phyloP scores from a whole-genome alignment of 805 yeast genomes.

The Starmerella scarabaei region DNA sequence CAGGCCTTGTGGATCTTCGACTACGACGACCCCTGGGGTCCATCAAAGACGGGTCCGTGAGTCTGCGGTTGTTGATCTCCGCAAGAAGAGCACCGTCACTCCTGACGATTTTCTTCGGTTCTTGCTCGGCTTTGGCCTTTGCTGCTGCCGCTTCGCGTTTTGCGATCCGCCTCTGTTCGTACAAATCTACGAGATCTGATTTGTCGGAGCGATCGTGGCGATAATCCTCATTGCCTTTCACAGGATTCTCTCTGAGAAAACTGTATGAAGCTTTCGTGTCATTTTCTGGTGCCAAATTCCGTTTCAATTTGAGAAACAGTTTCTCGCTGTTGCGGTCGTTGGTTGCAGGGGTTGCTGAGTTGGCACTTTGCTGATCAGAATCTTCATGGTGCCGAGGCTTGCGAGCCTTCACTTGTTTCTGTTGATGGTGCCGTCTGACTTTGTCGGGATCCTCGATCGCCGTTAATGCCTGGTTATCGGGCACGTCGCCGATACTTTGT shows the following conservation, averaged over 20 bases:
- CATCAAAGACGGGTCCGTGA: not conserved
- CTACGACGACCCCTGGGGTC: not conserved
- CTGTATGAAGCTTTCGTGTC: constrained; percentile 1
- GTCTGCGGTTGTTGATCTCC: not conserved
- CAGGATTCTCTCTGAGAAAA: constrained; percentile 9
- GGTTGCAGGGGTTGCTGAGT: not conserved
- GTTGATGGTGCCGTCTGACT: constrained; percentile 5
- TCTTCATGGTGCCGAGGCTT: not conserved
- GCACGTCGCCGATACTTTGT: constrained; percentile 7
- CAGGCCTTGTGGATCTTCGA: constrained; percentile 6
- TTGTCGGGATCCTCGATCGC: constrained; percentile 14
- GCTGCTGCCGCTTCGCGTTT: not conserved
- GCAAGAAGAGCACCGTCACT: not conserved
- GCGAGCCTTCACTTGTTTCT: constrained; percentile 1
- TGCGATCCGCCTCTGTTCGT: not conserved
- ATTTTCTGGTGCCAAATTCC: constrained; percentile 19
- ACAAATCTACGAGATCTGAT: not conserved
- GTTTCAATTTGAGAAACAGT: constrained; percentile 7
- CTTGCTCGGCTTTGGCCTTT: not conserved
- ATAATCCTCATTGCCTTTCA: constrained; percentile 13
- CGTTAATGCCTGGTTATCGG: constrained; percentile 8
- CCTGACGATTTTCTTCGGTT: not conserved
- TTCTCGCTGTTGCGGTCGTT: constrained; percentile 2
- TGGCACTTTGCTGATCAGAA: not conserved
- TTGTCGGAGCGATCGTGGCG: constrained; percentile 11